phyloP scores from a whole-genome alignment of 495 filamentous ascomycete species.

The Penicillium alfredii region DNA sequence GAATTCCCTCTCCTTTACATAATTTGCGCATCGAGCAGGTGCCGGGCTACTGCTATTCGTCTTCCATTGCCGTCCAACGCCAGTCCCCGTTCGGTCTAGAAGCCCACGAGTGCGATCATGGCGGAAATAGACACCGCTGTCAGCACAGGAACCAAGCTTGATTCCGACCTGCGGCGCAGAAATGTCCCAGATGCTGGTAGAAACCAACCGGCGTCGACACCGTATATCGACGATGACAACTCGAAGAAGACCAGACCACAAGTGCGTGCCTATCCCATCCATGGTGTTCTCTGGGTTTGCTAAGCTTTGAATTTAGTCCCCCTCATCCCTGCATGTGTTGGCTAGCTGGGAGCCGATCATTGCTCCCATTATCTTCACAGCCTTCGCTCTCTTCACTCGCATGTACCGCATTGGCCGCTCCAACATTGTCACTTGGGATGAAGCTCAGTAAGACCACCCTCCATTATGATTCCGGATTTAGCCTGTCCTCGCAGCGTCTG shows the following conservation, averaged over 20 bases:
- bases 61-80: too few species aligned
- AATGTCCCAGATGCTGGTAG: constrained; percentile 55
- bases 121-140: constrained; percentile 33
- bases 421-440: constrained; percentile 96
- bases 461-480: too few species aligned
- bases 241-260: constrained; percentile 55
- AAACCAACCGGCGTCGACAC: constrained; percentile 27
- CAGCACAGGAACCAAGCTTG: constrained; percentile 61
- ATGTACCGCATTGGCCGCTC: constrained; percentile 94
- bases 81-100: too few species aligned
- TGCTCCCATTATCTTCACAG: constrained; percentile 82
- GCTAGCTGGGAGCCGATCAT: constrained; percentile 81
- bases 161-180: constrained; percentile 67
- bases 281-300: background rate
- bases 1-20: too few species aligned
- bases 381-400: constrained; percentile 85
- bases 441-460: constrained; percentile 70
- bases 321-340: constrained; percentile 53
- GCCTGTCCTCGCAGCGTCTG: constrained; percentile 14
- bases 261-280: constrained; percentile 17
- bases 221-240: constrained; percentile 41
- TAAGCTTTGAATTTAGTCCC: constrained; percentile 17
- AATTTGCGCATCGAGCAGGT: background rate
- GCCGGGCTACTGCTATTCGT: constrained; percentile 1
- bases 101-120: too few species aligned